Percentiles rank a stretch among this genome's conserved stretches.
These are phyloP conservation scores for Monosporozyma yasuniensis DNA, from an alignment of 805 yeast genomes.

Conservation along the genomic window DNA sequence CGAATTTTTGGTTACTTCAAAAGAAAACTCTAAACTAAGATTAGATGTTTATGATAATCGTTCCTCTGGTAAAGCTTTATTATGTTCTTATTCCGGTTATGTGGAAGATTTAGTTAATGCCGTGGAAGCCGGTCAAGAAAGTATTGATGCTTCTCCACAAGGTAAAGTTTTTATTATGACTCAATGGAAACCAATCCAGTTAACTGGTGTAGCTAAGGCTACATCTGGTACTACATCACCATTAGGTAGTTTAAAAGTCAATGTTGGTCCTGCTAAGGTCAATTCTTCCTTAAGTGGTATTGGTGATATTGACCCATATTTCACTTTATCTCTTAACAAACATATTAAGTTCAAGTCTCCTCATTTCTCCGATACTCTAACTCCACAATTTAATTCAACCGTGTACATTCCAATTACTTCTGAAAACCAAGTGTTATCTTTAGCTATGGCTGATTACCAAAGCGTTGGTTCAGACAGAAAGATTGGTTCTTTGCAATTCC, in stretches of 20 bases:
- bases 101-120: constrained; percentile 41
- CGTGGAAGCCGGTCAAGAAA: constrained; percentile 39
- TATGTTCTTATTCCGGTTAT: constrained; percentile 43
- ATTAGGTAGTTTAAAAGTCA: constrained; percentile 57
- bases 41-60: constrained; percentile 56
- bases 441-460: constrained; percentile 63
- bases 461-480: constrained; percentile 52
- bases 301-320: constrained; percentile 72
- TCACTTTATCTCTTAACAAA: constrained; percentile 50
- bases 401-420: constrained; percentile 53
- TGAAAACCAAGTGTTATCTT: constrained; percentile 47
- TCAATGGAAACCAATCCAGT: constrained; percentile 61
- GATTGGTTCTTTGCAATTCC: constrained; percentile 49
- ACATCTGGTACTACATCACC: constrained; percentile 37
- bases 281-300: constrained; percentile 49
- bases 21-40: constrained; percentile 44
- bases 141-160: constrained; percentile 42
- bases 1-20: constrained; percentile 56
- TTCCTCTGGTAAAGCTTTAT: constrained; percentile 35
- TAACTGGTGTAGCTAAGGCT: constrained; percentile 40
- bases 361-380: constrained; percentile 42
- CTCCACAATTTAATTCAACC: constrained; percentile 54
- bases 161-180: constrained; percentile 50
- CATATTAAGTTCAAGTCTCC: constrained; percentile 46
- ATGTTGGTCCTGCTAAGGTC: constrained; percentile 44